Base-by-base conservation (phyloP, 176 grass and related monocot genomes). In the Cenchrus americanus region DNA sequence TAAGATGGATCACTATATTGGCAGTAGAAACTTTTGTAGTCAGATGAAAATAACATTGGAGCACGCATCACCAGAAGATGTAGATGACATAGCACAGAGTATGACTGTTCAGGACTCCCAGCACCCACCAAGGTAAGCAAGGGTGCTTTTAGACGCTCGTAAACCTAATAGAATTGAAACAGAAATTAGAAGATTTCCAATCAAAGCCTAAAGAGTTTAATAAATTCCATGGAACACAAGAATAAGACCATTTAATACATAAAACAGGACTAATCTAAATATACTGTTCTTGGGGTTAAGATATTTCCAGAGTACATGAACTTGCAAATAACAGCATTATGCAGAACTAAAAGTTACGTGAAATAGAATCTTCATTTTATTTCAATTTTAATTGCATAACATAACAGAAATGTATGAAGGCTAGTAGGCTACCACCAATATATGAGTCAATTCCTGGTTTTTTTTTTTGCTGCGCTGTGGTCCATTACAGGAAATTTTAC, bases 11-110 rank as follows among this genome's bases (percentile, higher is more conserved):
- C 97, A 84, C 97, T 99, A 74, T 89, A 99, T 47, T 99, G 97
- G 86, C 97, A 99, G 86, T 99, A 99, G 75, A 99, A 99, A 87
- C 92, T 92, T 92, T 99, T 99, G 78, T 99, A 99, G 78, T 99
- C 93, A 1, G 97, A 92, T 14, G 93, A 99, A 90, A 99, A 99
- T 79, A 99, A 75, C 89, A 99, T 99, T 14, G 97, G 93, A 66
- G 97, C 97, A 73, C 96, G 91, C 89, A 96, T 94, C 73, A 99
- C 97, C 83, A 99, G 84, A 75, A 96, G 77, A 92, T 99, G 97
- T 70, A 99, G 73, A 80, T 99, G 97, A 24, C 97, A 94, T 77
- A 99, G 86, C 52, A 99, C 91, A 82, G 97, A 89, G 76, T 99
- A 99, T 61, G 97, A 99, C 83, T 99, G 97, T 88, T 99, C 97